phyloP scores from a whole-genome alignment of 2,329 filamentous ascomycete genomes.

The Alternaria incomplexa region DNA sequence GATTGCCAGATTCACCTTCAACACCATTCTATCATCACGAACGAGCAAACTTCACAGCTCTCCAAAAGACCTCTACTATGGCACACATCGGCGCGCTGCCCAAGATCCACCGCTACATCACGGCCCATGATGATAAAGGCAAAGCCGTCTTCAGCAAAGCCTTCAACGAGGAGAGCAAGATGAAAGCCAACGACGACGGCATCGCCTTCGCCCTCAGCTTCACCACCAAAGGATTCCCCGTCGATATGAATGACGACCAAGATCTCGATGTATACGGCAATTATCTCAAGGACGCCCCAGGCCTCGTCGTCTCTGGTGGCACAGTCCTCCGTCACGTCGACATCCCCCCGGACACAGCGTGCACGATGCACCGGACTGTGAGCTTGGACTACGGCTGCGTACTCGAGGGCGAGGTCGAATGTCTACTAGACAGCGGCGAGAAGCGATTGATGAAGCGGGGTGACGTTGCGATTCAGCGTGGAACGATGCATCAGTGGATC shows the following conservation, averaged over 20 bases:
- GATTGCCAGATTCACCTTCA: background rate
- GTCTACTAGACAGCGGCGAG: constrained; percentile 49
- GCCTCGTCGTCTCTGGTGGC: constrained; percentile 56
- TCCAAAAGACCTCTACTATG: constrained; percentile 24
- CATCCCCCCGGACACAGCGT: constrained; percentile 42
- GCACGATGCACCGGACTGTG: constrained; percentile 51
- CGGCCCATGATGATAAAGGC: constrained; percentile 43
- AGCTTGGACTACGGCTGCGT: constrained; percentile 50
- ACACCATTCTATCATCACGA: background rate
- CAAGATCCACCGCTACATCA: constrained; percentile 46
- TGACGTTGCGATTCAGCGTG: constrained; percentile 48
- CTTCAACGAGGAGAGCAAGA: constrained; percentile 44
- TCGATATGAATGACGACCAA: constrained; percentile 52
- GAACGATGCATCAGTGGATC: constrained; percentile 51
- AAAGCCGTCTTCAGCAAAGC: constrained; percentile 47
- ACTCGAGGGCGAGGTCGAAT: constrained; percentile 48
- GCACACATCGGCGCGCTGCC: constrained; percentile 41
- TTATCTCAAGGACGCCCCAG: constrained; percentile 55
- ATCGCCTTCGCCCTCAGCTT: constrained; percentile 59
- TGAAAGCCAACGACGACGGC: constrained; percentile 51
- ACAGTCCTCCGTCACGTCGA: constrained; percentile 55
- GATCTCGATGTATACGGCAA: constrained; percentile 56
- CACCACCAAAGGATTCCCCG: constrained; percentile 56
- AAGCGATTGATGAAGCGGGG: constrained; percentile 45
- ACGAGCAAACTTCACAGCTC: background rate